Conservation (phyloP, 83 land plant genomes). For the Diphasiastrum complanatum region DNA sequence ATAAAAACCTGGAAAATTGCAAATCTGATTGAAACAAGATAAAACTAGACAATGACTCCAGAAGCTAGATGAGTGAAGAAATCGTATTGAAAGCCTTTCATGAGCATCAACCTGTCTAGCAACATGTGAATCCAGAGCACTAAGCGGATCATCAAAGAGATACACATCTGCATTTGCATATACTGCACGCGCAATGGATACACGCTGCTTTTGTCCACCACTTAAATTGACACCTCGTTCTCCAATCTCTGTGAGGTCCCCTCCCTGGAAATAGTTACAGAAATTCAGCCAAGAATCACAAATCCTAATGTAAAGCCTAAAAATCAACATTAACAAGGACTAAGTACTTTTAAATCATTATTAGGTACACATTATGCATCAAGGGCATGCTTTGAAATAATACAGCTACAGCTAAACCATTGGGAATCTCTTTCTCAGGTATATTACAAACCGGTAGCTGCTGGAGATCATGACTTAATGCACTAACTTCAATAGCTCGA, state of each 20-base stretch:
- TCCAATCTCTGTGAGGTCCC: conserved; percentile 96
- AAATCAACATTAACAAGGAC: no score
- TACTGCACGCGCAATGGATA: conserved; percentile 96
- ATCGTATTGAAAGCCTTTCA: neutral
- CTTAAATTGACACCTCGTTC: conserved; percentile 97
- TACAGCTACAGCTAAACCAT: no score
- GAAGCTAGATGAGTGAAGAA: neutral
- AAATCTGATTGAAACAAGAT: no score
- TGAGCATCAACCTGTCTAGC: conserved; percentile 58
- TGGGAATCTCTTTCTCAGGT: no score
- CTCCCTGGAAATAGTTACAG: conserved; percentile 44
- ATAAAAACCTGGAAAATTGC: no score
- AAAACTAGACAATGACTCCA: neutral
- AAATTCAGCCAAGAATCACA: neutral
- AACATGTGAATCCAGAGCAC: conserved; percentile 97
- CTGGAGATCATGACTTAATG: conserved; percentile 71
- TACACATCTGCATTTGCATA: conserved; percentile 89
- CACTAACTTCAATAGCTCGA: conserved; percentile 64
- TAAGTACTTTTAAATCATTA: no score
- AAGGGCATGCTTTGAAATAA: no score
- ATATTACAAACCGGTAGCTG: conserved; percentile 54
- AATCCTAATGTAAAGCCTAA: neutral
- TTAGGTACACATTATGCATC: no score
- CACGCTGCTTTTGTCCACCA: conserved; percentile 98
- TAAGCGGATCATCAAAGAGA: conserved; percentile 95